A percentile compares a stretch with the other conserved stretches of the same genome.
phyloP scores from a whole-genome alignment of 2,329 filamentous ascomycete genomes.

The Westerdykella sp. region DNA sequence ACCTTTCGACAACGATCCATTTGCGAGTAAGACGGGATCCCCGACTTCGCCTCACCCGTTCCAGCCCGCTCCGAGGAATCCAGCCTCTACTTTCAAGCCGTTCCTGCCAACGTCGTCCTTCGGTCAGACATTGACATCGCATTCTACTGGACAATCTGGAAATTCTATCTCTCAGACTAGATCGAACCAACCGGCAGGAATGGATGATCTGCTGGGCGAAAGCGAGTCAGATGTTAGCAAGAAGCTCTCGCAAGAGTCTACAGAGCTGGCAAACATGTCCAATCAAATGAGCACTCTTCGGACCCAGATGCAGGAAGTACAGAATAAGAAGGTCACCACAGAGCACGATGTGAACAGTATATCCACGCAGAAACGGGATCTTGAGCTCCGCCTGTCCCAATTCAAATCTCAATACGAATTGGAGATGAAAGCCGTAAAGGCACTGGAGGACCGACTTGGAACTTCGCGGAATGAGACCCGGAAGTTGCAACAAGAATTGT shows the following conservation, averaged over 20 bases:
- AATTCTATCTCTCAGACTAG: conserved; percentile 39
- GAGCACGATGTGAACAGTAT: conserved; percentile 79
- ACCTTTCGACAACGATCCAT: conserved; percentile 55
- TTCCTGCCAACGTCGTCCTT: conserved; percentile 92
- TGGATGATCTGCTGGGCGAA: conserved; percentile 86
- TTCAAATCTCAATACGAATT: conserved; percentile 86
- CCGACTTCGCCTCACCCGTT: conserved; percentile 50
- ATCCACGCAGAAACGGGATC: conserved; percentile 82
- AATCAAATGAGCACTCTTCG: conserved; percentile 89
- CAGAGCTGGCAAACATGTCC: conserved; percentile 89
- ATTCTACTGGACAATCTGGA: conserved; percentile 62
- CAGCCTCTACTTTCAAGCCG: conserved; percentile 65
- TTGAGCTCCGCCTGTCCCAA: conserved; percentile 81
- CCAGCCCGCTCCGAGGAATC: conserved; percentile 41
- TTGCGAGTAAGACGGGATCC: conserved; percentile 48
- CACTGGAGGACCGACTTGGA: conserved; percentile 75
- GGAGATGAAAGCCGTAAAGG: conserved; percentile 79
- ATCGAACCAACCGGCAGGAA: conserved; percentile 43
- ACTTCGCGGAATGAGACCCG: conserved; percentile 72
- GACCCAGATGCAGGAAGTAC: conserved; percentile 90
- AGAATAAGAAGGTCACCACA: conserved; percentile 69
- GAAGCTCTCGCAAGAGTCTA: conserved; percentile 80
- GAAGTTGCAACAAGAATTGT: conserved; percentile 77
- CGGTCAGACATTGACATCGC: conserved; percentile 71
- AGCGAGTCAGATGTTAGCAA: conserved; percentile 82